phyloP scores from a whole-genome alignment of 2,329 filamentous ascomycete species.

The Arachnomyces sp. region DNA sequence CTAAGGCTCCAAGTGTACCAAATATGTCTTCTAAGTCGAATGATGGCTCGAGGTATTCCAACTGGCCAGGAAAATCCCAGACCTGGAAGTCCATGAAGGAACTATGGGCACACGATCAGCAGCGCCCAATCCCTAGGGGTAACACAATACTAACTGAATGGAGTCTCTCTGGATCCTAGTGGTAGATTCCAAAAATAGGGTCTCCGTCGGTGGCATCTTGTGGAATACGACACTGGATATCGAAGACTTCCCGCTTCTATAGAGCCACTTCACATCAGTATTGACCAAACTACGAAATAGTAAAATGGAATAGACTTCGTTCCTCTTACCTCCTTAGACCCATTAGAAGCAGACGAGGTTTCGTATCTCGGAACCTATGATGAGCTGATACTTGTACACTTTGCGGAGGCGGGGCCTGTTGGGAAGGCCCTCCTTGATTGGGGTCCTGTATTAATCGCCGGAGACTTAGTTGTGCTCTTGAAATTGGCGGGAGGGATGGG shows the following conservation, averaged over 20 bases:
- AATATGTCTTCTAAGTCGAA: constrained; percentile 94
- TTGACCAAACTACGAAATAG: constrained; percentile 11
- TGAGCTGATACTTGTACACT: constrained; percentile 20
- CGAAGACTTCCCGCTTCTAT: constrained; percentile 92
- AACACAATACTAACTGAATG: constrained; percentile 65
- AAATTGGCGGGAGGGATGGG: constrained; percentile 11
- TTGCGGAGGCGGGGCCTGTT: constrained; percentile 10
- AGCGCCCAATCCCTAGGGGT: constrained; percentile 1
- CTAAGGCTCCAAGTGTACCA: constrained; percentile 83
- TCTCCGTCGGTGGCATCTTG: constrained; percentile 93
- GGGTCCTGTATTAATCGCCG: constrained; percentile 26
- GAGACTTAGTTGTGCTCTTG: constrained; percentile 30
- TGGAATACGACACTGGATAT: constrained; percentile 99
- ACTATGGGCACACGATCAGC: constrained; percentile 39
- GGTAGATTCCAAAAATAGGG: constrained; percentile 90
- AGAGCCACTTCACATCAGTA: not conserved
- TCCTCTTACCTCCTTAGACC: constrained; percentile 73
- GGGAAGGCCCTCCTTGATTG: constrained; percentile 11
- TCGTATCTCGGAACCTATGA: constrained; percentile 50
- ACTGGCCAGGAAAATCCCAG: constrained; percentile 93
- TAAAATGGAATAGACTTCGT: not conserved
- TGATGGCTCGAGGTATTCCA: constrained; percentile 81
- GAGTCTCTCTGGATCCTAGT: constrained; percentile 90
- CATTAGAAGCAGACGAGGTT: constrained; percentile 87
- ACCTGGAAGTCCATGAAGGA: constrained; percentile 99